Evolutionary conservation across 257 asterid genomes (phyloP).

Genomic region (Prunella vulgaris): DNA sequence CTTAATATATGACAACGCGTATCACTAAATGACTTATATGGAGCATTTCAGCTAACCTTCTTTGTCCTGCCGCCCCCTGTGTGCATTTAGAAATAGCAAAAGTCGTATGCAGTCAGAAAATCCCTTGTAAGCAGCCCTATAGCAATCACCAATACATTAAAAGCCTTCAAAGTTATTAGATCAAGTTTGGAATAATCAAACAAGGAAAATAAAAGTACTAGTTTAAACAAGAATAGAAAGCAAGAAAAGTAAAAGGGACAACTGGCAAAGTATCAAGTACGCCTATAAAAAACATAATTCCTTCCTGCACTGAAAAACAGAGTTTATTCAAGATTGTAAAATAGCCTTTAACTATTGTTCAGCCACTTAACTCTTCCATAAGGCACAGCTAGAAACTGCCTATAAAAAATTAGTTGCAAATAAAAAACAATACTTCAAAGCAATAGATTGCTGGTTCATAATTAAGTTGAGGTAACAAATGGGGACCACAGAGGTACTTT

Average conservation of each 20-base stretch:
- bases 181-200: conserved; percentile 12
- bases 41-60: conserved; percentile 52
- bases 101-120: conserved; percentile 95
- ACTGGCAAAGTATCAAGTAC: neutral
- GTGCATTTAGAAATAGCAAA: conserved; percentile 80
- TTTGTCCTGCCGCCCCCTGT: conserved; percentile 92
- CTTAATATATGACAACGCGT: too few species aligned
- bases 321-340: neutral
- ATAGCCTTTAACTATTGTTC: neutral
- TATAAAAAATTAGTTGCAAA: neutral
- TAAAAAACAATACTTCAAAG: conserved; percentile 4
- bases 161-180: conserved; percentile 15
- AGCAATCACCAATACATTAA: conserved; percentile 22
- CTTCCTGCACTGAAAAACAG: neutral
- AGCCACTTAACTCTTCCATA: conserved; percentile 3
- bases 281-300: neutral
- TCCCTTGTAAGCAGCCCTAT: conserved; percentile 99
- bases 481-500: neutral
- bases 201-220: neutral
- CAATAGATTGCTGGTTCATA: conserved; percentile 8
- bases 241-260: neutral
- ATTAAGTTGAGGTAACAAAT: neutral
- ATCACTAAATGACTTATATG: neutral
- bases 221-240: too few species aligned
- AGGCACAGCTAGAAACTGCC: neutral